Evolutionary conservation across 306 rosid species (phyloP).

Genomic region (Luffa acutangula): DNA sequence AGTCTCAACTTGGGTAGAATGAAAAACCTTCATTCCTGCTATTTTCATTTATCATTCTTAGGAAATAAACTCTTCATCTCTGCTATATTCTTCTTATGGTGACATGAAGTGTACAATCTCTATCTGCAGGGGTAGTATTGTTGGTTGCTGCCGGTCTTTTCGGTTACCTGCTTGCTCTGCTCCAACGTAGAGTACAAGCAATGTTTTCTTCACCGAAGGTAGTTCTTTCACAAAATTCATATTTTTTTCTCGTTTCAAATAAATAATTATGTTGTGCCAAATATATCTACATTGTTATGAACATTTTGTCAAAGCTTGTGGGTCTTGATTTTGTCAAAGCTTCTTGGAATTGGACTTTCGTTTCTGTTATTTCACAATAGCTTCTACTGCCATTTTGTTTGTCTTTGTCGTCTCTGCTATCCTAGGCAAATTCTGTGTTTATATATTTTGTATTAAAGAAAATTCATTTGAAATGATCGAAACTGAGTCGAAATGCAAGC

Average conservation of each 20-base stretch:
- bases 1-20: conserved; percentile 63
- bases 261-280: background rate
- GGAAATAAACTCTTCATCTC: background rate
- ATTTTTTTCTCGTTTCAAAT: background rate
- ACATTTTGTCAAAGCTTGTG: background rate
- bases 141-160: conserved; percentile 62
- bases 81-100: conserved; percentile 5
- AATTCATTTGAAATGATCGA: background rate
- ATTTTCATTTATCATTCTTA: background rate
- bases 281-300: background rate
- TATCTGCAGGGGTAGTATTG: conserved; percentile 54
- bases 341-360: background rate
- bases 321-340: background rate
- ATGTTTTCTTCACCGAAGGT: conserved; percentile 69
- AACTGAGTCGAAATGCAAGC: background rate
- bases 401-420: background rate
- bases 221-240: conserved; percentile 9
- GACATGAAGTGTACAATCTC: background rate
- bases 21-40: background rate
- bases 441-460: background rate
- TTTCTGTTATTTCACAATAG: background rate
- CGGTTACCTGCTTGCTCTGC: conserved; percentile 84
- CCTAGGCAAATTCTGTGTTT: background rate
- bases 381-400: background rate
- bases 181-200: conserved; percentile 57